Percentiles rank a stretch among this genome's conserved stretches.
phyloP scores from a whole-genome alignment of 73 alveolate species.

The Stentor coeruleus region DNA sequence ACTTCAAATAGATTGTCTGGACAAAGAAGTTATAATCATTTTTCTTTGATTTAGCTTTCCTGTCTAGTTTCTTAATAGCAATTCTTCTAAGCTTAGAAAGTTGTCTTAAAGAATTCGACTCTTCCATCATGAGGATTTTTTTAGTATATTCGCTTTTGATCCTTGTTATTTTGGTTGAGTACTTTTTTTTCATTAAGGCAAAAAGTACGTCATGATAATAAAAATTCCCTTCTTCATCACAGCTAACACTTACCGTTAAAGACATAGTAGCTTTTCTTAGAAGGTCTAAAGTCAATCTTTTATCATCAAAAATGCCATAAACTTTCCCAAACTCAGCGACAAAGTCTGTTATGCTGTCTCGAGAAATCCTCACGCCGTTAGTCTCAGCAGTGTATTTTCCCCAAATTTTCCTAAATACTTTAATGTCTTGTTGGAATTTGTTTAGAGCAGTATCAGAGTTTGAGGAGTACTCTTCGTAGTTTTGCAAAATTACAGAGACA shows the following conservation, averaged over 20 bases:
- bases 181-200: constrained; percentile 34
- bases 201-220: constrained; percentile 41
- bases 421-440: constrained; percentile 43
- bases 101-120: background rate
- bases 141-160: background rate
- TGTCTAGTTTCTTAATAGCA: background rate
- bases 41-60: background rate
- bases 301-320: constrained; percentile 22
- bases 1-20: background rate
- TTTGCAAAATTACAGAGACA: constrained; percentile 57
- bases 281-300: background rate
- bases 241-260: constrained; percentile 6
- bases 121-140: background rate
- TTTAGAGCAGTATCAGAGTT: constrained; percentile 50
- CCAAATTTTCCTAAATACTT: constrained; percentile 37
- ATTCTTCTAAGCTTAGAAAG: background rate
- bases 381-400: constrained; percentile 47
- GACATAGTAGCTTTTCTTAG: background rate
- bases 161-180: background rate
- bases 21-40: background rate
- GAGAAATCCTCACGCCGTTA: constrained; percentile 21
- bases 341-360: constrained; percentile 14
- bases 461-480: constrained; percentile 55
- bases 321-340: constrained; percentile 28
- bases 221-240: constrained; percentile 31